Evolutionary conservation across 495 filamentous ascomycete genomes (phyloP), one percentile per base, ranked within the genome.

Genomic region (Penicillium samsonianum): DNA sequence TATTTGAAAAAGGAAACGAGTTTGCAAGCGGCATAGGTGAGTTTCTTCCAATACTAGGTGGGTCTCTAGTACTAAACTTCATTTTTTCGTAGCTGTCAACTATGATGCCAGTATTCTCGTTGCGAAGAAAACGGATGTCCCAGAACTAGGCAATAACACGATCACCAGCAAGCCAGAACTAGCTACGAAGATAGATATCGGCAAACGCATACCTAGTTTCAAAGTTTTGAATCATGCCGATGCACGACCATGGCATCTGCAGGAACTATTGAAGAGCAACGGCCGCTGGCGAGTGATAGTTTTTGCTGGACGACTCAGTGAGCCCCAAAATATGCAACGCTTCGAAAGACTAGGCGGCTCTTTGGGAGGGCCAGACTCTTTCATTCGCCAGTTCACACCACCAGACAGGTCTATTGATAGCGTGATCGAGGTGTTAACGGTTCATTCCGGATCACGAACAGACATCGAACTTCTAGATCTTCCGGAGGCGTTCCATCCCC

Each of bases 281-380:
- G 86, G 87, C 0, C 73, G 76, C 22, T 90, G 82, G 72, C 65
- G 83, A 8, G 61, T 90, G 35, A 70, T 90, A n/a, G 56, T 89
- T 12, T 88, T 90, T 52, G 80, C 82, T 0, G 86, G 86, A 2
- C 73, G 84, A 59, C 64, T 88, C 5, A 58, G 67, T 12, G 3
- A 70, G 23, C 19, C 65, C 45, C 23, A 5, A 0, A 78, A 84
- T 58, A 66, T 61, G 43, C 31, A 64, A 5, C 70, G 82, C 17
- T 62, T 86, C 1, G 64, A 80, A 4, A 53, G 50, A 2, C 74
- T 87, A 25, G 80, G 82, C 30, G 61, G 65, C 3, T 55, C 49
- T 19, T 72, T 87, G 19, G 65, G 62, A 3, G 53, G 10, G 0
- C 30, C 37, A 1, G 41, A 71, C 82, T 60, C 81, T 70, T 78